phyloP scores from a whole-genome alignment of 2,329 filamentous ascomycete species.

The Geosmithia putterillii region DNA sequence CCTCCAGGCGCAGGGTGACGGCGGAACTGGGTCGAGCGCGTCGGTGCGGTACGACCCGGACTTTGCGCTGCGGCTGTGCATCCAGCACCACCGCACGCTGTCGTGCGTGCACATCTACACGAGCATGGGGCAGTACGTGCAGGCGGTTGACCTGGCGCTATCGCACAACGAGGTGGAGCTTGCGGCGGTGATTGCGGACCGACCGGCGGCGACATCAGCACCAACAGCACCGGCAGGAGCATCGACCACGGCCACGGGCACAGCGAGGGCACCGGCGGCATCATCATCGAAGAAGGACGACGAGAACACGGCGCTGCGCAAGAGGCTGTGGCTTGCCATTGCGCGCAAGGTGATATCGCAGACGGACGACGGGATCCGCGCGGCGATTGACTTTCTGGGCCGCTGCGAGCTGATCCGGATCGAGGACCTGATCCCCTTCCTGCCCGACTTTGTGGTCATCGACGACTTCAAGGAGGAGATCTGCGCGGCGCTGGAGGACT shows the following conservation, averaged over 20 bases:
- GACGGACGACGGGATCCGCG: constrained; percentile 77
- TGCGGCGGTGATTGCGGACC: constrained; percentile 78
- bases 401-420: constrained; percentile 87
- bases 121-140: constrained; percentile 86
- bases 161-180: constrained; percentile 84
- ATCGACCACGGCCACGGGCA: too few relatives aligned
- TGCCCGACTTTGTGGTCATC: constrained; percentile 96
- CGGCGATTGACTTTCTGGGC: constrained; percentile 85
- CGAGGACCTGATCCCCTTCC: constrained; percentile 95
- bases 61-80: constrained; percentile 90
- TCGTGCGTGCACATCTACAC: constrained; percentile 97
- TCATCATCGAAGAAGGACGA: too few relatives aligned
- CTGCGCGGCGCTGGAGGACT: constrained; percentile 84
- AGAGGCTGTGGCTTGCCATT: constrained; percentile 90
- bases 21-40: constrained; percentile 24
- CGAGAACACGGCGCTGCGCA: constrained; percentile 71
- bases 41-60: constrained; percentile 69
- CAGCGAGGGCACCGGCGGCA: too few relatives aligned
- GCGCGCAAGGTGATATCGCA: constrained; percentile 88
- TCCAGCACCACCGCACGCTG: constrained; percentile 83
- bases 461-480: constrained; percentile 99
- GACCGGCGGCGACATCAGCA: constrained; percentile 71
- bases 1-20: constrained; percentile 78
- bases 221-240: constrained; percentile 63
- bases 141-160: constrained; percentile 85